A percentile compares a stretch with the other conserved stretches of the same genome.
Evolutionary conservation across 1,139 yeast genomes (phyloP).

Genomic region (Magnusiomyces suaveolens): DNA sequence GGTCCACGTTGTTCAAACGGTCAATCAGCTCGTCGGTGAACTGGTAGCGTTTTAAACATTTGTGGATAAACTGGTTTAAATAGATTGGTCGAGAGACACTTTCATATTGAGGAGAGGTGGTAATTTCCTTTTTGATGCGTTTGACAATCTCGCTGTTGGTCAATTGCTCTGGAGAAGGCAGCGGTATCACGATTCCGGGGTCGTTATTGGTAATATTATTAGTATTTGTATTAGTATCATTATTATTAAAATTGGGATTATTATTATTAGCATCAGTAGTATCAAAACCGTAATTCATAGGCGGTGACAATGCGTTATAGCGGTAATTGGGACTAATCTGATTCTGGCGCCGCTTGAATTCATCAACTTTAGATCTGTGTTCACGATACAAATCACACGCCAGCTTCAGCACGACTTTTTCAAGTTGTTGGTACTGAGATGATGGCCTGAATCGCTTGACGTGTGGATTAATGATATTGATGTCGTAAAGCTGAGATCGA

Average conservation of each 20-base stretch:
- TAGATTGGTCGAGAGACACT: background rate
- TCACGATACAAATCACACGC: conserved; percentile 1
- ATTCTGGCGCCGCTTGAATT: background rate
- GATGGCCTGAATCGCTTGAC: conserved; percentile 2
- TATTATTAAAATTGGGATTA: too few relatives aligned
- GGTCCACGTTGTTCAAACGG: background rate
- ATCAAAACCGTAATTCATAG: background rate
- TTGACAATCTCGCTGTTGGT: conserved; percentile 2
- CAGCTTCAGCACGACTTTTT: background rate
- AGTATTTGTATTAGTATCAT: too few relatives aligned
- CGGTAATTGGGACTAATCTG: too few relatives aligned
- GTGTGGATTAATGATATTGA: conserved; percentile 3
- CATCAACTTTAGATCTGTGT: background rate
- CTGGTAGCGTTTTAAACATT: background rate
- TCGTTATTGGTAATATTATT: background rate
- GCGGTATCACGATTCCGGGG: background rate
- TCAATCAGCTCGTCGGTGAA: conserved; percentile 2
- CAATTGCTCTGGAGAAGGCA: background rate
- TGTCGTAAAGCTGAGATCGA: conserved; percentile 1
- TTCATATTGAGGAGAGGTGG: background rate
- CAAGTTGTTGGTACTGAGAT: conserved; percentile 4
- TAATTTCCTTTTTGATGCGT: conserved; percentile 1
- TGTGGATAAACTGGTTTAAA: conserved; percentile 3
- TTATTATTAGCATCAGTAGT: too few relatives aligned
- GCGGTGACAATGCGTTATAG: background rate